Percentiles rank a stretch among this genome's conserved stretches.
Conservation (phyloP, 805 yeast species). For the Blastobotrys chiropterorum region DNA sequence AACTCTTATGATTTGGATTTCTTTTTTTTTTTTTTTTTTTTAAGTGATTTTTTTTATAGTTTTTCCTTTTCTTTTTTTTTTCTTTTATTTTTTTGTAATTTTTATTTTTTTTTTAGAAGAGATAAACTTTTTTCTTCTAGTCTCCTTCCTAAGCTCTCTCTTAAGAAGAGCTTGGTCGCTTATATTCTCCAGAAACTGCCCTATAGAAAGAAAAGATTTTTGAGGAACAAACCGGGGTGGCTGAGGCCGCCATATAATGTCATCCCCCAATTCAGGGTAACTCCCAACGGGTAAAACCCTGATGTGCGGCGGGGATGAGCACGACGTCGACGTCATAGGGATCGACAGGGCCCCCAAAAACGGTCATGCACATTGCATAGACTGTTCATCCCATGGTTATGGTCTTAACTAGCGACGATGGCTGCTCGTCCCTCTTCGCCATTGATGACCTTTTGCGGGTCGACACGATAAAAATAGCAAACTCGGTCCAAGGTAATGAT, state of each 20-base stretch:
- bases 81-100: too few species aligned
- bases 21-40: too few species aligned
- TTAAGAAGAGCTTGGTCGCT: background rate
- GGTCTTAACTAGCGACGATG: background rate
- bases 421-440: background rate
- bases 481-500: background rate
- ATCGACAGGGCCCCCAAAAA: background rate
- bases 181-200: background rate
- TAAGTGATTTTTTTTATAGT: background rate
- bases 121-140: background rate
- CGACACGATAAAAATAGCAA: conserved; percentile 2
- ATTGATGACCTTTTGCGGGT: background rate
- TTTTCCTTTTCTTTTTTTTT: background rate
- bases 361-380: background rate
- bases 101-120: background rate
- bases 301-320: too few species aligned
- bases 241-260: too few species aligned
- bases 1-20: background rate
- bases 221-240: background rate
- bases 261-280: background rate
- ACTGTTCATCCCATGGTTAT: background rate
- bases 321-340: background rate
- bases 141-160: background rate
- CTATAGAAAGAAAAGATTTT: background rate
- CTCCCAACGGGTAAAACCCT: too few species aligned